phyloP scores from a whole-genome alignment of 2,329 filamentous ascomycete species.

The Venturia oleaginea region DNA sequence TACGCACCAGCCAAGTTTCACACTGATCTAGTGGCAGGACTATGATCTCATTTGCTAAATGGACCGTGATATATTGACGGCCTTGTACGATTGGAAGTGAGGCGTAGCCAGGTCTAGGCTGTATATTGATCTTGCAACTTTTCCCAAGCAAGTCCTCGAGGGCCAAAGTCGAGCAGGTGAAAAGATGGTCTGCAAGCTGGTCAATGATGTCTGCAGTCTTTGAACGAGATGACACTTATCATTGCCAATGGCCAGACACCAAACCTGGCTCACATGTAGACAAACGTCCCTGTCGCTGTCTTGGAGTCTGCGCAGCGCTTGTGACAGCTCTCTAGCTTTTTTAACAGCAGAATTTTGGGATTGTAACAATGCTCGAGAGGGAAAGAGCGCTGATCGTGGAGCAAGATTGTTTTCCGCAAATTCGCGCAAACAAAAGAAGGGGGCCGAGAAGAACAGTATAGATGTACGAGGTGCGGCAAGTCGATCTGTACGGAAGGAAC shows the following conservation, averaged over 20 bases:
- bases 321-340: background rate
- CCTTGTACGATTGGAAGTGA: background rate
- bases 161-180: background rate
- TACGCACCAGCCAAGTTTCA: background rate
- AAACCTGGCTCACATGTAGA: background rate
- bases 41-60: background rate
- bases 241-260: background rate
- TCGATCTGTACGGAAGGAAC: background rate
- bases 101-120: background rate
- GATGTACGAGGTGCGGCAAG: background rate
- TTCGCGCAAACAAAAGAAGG: background rate
- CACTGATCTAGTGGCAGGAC: background rate
- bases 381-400: background rate
- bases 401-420: background rate
- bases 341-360: background rate
- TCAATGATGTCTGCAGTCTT: background rate
- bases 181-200: background rate
- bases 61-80: conserved; percentile 1
- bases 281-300: background rate
- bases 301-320: background rate
- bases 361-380: background rate
- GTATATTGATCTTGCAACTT: background rate
- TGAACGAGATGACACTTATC: background rate
- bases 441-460: background rate
- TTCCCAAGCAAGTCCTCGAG: background rate